Conservation (phyloP, 1,284 basidiomycete species). For the Macrocystidia cucumis region DNA sequence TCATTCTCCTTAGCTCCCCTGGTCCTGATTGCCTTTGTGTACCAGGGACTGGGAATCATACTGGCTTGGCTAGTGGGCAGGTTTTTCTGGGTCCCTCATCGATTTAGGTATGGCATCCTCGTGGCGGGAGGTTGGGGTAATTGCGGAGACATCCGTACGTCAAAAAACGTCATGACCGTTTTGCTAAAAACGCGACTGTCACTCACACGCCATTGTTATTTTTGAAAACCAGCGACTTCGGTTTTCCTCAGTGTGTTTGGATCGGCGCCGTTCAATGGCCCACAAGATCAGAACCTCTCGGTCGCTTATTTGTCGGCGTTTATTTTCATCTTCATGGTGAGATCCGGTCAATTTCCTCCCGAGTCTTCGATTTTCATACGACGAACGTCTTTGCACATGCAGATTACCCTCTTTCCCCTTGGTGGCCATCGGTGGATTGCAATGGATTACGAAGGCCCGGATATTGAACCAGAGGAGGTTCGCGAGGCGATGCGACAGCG, state of each 20-base stretch:
- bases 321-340: constrained; percentile 29
- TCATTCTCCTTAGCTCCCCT: constrained; percentile 36
- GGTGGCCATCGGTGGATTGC: constrained; percentile 45
- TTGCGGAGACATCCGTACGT: constrained; percentile 61
- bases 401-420: constrained; percentile 60
- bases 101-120: constrained; percentile 59
- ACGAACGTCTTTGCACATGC: constrained; percentile 25
- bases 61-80: constrained; percentile 53
- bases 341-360: constrained; percentile 7
- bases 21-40: constrained; percentile 43
- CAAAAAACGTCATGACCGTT: too few species aligned
- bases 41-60: constrained; percentile 42
- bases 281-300: constrained; percentile 36
- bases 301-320: constrained; percentile 56
- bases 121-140: constrained; percentile 62
- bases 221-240: constrained; percentile 47
- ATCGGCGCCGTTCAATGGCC: constrained; percentile 26
- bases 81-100: constrained; percentile 72
- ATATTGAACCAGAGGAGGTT: constrained; percentile 47
- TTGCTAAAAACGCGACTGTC: neutral
- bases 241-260: constrained; percentile 30
- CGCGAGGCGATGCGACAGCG: constrained; percentile 27
- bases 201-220: constrained; percentile 1
- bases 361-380: constrained; percentile 28
- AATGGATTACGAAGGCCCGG: constrained; percentile 56